Percentiles rank a stretch among this genome's conserved stretches.
phyloP scores from a whole-genome alignment of 1,284 basidiomycete species.

The Leccinum brunneo-olivaceum region DNA sequence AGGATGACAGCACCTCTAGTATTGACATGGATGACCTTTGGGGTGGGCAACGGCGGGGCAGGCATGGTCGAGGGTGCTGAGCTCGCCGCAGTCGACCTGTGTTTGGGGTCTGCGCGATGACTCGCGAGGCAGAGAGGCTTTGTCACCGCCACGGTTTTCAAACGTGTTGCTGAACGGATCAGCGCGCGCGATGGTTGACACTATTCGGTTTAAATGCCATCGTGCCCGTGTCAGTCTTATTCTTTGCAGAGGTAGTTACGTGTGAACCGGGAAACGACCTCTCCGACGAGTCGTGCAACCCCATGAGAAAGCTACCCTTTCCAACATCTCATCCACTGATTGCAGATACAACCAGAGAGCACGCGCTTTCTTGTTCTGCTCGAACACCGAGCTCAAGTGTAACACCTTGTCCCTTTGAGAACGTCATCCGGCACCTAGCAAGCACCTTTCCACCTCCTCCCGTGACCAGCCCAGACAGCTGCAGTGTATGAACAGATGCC shows the following conservation, averaged over 20 bases:
- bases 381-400: slow-evolving; percentile 92
- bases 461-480: slow-evolving; percentile 82
- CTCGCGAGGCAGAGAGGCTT: slow-evolving; percentile 8
- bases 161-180: neutral
- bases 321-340: slow-evolving; percentile 67
- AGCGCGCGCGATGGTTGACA: neutral
- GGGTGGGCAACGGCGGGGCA: slow-evolving; percentile 49
- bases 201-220: neutral
- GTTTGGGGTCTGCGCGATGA: slow-evolving; percentile 13
- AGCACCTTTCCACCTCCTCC: slow-evolving; percentile 93
- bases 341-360: slow-evolving; percentile 83
- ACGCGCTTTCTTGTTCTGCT: slow-evolving; percentile 83
- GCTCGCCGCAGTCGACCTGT: slow-evolving; percentile 10
- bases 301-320: neutral
- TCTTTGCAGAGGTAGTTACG: slow-evolving; percentile 7
- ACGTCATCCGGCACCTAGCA: slow-evolving; percentile 94
- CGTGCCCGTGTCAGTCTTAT: slow-evolving; percentile 8
- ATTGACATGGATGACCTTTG: slow-evolving; percentile 78
- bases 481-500: slow-evolving; percentile 88
- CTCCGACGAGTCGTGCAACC: no score
- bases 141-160: slow-evolving; percentile 16
- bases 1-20: slow-evolving; percentile 86
- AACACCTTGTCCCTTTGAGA: slow-evolving; percentile 84
- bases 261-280: no score
- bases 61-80: slow-evolving; percentile 26